These are phyloP conservation scores for Suhomyces ambrosiae DNA, from an alignment of 1,139 yeast genomes.

Conservation along the genomic window DNA sequence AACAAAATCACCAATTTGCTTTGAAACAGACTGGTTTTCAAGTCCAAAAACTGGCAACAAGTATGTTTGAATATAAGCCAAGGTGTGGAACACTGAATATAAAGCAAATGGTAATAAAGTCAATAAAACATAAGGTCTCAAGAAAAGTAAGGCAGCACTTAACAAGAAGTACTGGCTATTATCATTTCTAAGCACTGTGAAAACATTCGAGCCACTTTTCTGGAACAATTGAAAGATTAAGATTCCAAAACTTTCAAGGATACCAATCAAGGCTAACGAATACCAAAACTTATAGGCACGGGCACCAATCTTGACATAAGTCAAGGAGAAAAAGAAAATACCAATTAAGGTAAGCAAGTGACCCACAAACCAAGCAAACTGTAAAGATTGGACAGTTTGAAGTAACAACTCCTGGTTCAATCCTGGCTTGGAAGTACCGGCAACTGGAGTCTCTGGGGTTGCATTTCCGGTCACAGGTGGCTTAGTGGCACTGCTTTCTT, in stretches of 20 bases:
- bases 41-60: conserved; percentile 67
- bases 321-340: conserved; percentile 54
- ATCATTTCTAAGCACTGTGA: conserved; percentile 53
- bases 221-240: conserved; percentile 60
- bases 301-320: conserved; percentile 32
- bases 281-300: conserved; percentile 50
- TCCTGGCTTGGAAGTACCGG: conserved; percentile 16
- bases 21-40: conserved; percentile 40
- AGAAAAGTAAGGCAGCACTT: conserved; percentile 58
- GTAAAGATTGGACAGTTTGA: conserved; percentile 35
- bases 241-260: conserved; percentile 74
- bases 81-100: conserved; percentile 72
- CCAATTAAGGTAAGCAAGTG: conserved; percentile 67
- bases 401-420: conserved; percentile 15
- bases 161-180: conserved; percentile 66
- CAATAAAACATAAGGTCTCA: conserved; percentile 54
- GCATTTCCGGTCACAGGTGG: not conserved
- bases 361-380: conserved; percentile 69
- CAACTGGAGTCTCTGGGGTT: not conserved
- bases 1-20: conserved; percentile 55
- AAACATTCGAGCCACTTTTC: conserved; percentile 29
- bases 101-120: conserved; percentile 67
- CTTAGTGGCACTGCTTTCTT: not conserved
- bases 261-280: conserved; percentile 62
- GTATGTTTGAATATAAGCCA: conserved; percentile 65